These are phyloP conservation scores for Puccinia sorghi DNA, from an alignment of 1,284 basidiomycete species.

Conservation along the genomic window DNA sequence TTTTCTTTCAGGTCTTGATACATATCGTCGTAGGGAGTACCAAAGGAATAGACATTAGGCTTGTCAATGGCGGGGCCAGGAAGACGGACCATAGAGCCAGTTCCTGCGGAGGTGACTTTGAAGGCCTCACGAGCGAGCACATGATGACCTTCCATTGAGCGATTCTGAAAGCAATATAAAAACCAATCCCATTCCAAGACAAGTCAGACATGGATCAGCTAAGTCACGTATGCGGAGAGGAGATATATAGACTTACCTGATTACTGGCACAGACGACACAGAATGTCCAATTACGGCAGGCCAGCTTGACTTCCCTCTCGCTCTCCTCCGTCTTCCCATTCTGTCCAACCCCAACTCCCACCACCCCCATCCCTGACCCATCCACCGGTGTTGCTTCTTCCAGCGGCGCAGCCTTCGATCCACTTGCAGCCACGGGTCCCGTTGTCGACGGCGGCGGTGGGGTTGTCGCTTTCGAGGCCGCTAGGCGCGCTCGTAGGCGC, in stretches of 20 bases:
- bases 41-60: constrained; percentile 95
- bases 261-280: constrained; percentile 59
- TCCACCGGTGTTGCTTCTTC: too few species aligned
- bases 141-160: constrained; percentile 97
- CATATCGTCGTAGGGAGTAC: constrained; percentile 96
- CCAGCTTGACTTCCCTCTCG: constrained; percentile 30
- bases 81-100: constrained; percentile 92
- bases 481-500: constrained; percentile 19
- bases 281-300: constrained; percentile 52
- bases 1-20: constrained; percentile 87
- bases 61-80: constrained; percentile 96
- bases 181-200: neutral
- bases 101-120: constrained; percentile 89
- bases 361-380: too few species aligned
- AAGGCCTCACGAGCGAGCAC: constrained; percentile 88
- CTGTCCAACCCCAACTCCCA: neutral
- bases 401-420: neutral
- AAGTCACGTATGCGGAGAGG: too few species aligned
- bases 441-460: neutral
- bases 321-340: constrained; percentile 5
- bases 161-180: constrained; percentile 67
- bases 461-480: constrained; percentile 17
- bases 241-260: constrained; percentile 7
- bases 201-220: neutral
- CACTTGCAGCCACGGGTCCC: neutral